These are phyloP conservation scores for Citrullus amarus DNA, from an alignment of 306 rosid genomes.

Conservation along the genomic window DNA sequence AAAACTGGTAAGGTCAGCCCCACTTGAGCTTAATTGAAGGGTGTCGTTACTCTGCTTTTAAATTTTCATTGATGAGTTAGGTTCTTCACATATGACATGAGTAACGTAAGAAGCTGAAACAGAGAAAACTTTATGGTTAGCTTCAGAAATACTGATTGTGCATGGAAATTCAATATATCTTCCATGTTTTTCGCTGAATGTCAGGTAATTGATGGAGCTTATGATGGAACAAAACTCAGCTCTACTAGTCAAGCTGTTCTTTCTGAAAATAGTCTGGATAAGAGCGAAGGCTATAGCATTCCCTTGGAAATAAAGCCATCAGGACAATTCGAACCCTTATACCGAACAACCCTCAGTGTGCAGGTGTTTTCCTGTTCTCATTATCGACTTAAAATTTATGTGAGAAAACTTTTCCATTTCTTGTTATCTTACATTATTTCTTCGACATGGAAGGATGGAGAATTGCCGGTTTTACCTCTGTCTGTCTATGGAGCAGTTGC, in stretches of 20 bases:
- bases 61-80: neutral
- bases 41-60: neutral
- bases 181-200: neutral
- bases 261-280: constrained; percentile 49
- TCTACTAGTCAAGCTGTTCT: constrained; percentile 66
- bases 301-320: constrained; percentile 86
- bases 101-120: neutral
- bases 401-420: neutral
- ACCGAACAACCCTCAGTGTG: constrained; percentile 61
- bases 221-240: constrained; percentile 58
- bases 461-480: constrained; percentile 83
- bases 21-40: constrained; percentile 22
- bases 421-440: constrained; percentile 2
- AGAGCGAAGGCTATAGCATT: constrained; percentile 41
- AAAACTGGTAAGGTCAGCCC: constrained; percentile 92
- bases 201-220: constrained; percentile 84
- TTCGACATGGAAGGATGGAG: constrained; percentile 63
- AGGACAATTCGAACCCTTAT: constrained; percentile 91
- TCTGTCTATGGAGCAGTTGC: constrained; percentile 90
- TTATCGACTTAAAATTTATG: neutral
- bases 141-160: neutral
- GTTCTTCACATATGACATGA: neutral
- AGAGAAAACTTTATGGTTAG: neutral
- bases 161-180: neutral
- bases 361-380: constrained; percentile 35